Base-by-base conservation (phyloP, 2,329 filamentous ascomycete species). In the Monosporascus sp. region DNA sequence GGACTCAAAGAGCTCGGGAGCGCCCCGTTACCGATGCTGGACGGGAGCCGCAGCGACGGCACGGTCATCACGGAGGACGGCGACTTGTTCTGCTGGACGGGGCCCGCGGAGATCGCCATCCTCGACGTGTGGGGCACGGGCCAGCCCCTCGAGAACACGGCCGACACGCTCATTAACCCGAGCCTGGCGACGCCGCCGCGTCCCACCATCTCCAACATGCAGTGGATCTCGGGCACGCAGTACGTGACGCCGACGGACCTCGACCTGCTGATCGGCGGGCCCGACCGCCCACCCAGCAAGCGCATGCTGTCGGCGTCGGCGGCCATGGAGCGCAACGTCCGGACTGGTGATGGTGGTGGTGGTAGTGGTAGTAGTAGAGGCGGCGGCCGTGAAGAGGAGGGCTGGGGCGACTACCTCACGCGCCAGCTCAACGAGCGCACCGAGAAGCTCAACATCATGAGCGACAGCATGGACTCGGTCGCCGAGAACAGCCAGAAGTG, bases 191-290 rank as follows among this genome's bases (percentile, higher is more conserved):
- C 88, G 22, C 93, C 92, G 2, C 80, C 90, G 14, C 84, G 94
- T 2, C 94, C 94, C 1, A 96, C 91, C 0, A 99, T 99, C 55
- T 95, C 89, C 20, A 96, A 95, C 63, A 72, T 99, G 38, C 91
- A 97, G 71, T 99, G 94, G 94, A 90, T 99, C 50, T 88, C 91
- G 0, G 94, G 94, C 4, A 97, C 93, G 1, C 93, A 97, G 70
- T 88, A 95, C 62, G 81, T 99, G 46, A 90, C 90, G 1, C 87
- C 90, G 0, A 79, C 85, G 2, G 94, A 99, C 63, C 84, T 99
- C 64, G 94, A 97, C 65, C 72, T 96, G 2, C 76, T 99, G 2
- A 94, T 99, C 55, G 90, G 93, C 49, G 93, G 93, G 0, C 86
- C 91, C 2, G 88, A 94, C 64, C 83, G 94, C 3, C 94, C 93